phyloP scores from a whole-genome alignment of 805 yeast species.

The Cephaloascus albidus region DNA sequence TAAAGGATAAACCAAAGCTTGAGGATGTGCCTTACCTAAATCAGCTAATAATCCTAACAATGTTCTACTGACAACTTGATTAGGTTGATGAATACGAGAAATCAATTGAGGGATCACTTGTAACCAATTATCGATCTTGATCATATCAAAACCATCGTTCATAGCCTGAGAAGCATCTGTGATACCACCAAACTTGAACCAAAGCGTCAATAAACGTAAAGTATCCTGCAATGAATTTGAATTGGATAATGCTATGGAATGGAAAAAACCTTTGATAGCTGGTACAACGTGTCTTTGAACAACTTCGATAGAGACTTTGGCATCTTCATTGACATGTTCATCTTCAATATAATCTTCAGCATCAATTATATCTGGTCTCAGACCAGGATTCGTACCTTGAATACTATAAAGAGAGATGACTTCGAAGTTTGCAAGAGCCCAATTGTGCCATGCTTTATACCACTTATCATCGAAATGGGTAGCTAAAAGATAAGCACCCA shows the following conservation, averaged over 20 bases:
- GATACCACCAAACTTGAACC: slow-evolving; percentile 95
- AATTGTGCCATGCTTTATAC: slow-evolving; percentile 99
- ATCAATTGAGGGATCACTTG: slow-evolving; percentile 94
- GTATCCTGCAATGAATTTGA: slow-evolving; percentile 91
- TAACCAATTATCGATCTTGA: slow-evolving; percentile 87
- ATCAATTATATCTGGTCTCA: not conserved
- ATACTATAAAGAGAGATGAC: slow-evolving; percentile 57
- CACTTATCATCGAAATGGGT: slow-evolving; percentile 89
- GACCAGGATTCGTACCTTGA: slow-evolving; percentile 10
- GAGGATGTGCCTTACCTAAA: slow-evolving; percentile 93
- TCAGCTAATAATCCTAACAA: slow-evolving; percentile 75
- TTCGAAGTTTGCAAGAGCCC: slow-evolving; percentile 98
- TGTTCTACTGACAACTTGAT: slow-evolving; percentile 72
- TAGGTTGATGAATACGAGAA: slow-evolving; percentile 94
- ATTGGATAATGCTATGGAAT: slow-evolving; percentile 80
- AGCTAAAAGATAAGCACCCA: slow-evolving; percentile 88
- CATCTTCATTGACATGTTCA: slow-evolving; percentile 5
- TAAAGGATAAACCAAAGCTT: slow-evolving; percentile 89
- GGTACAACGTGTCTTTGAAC: slow-evolving; percentile 89
- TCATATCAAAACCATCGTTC: slow-evolving; percentile 83
- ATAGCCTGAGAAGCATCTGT: slow-evolving; percentile 87
- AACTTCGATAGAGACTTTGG: slow-evolving; percentile 35
- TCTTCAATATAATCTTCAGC: slow-evolving; percentile 4
- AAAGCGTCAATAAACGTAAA: slow-evolving; percentile 75
- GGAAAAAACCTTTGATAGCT: slow-evolving; percentile 92